phyloP scores from a whole-genome alignment of 2,329 filamentous ascomycete species.

The Pseudocercospora crystallina region DNA sequence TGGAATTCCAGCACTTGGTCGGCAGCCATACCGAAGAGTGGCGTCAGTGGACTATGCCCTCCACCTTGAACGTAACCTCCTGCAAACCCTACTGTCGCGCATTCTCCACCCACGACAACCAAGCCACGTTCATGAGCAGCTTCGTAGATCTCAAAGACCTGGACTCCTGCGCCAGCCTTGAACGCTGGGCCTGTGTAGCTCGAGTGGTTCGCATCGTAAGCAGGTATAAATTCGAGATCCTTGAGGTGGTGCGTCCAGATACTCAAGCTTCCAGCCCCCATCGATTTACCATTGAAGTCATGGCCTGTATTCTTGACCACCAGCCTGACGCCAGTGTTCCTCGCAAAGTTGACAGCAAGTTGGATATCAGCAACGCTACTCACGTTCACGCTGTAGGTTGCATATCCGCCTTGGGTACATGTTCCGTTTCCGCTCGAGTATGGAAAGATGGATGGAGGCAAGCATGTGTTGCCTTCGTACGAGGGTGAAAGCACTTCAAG shows the following conservation, averaged over 20 bases:
- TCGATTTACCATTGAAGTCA: constrained; percentile 54
- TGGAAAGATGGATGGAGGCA: neutral
- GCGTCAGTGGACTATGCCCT: constrained; percentile 19
- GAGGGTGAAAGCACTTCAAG: neutral
- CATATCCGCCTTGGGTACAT: neutral
- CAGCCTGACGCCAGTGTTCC: constrained; percentile 1
- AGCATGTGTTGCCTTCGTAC: neutral
- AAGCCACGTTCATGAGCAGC: neutral
- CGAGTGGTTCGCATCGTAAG: too few species aligned
- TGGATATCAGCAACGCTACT: constrained; percentile 11
- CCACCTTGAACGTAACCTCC: constrained; percentile 28
- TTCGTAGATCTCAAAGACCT: constrained; percentile 14
- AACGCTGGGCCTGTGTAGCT: constrained; percentile 20
- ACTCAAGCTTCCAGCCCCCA: constrained; percentile 58
- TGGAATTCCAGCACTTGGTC: constrained; percentile 24
- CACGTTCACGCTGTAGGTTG: neutral
- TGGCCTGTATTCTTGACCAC: constrained; percentile 10
- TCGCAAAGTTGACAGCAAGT: constrained; percentile 42
- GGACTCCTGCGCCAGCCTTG: constrained; percentile 22
- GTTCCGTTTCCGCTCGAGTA: neutral
- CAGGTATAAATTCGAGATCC: constrained; percentile 41
- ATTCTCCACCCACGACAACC: constrained; percentile 17
- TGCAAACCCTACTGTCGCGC: constrained; percentile 24
- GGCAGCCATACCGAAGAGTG: constrained; percentile 22
- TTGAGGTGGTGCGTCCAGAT: constrained; percentile 60